phyloP scores from a whole-genome alignment of 1,284 basidiomycete species.

The Bjerkandera adusta region DNA sequence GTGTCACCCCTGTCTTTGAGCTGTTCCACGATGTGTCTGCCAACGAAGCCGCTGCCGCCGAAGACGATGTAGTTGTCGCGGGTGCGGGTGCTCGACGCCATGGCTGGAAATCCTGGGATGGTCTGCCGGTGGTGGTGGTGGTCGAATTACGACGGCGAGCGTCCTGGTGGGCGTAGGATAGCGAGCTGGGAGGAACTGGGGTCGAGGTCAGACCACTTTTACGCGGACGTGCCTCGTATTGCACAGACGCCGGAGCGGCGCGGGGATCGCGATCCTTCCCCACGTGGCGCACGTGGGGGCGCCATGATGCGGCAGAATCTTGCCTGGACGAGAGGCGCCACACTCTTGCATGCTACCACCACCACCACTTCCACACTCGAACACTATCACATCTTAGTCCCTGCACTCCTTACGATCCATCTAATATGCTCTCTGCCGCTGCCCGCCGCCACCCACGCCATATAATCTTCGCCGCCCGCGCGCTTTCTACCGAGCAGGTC shows the following conservation, averaged over 20 bases:
- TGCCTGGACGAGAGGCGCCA: neutral
- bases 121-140: neutral
- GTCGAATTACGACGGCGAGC: neutral
- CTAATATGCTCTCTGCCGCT: conserved; percentile 23
- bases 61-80: conserved; percentile 77
- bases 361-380: conserved; percentile 1
- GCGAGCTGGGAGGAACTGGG: neutral
- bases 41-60: conserved; percentile 91
- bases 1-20: conserved; percentile 77
- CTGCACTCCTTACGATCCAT: conserved; percentile 1
- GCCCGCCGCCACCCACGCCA: conserved; percentile 14
- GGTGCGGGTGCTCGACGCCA: conserved; percentile 22
- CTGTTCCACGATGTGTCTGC: conserved; percentile 85
- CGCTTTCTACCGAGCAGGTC: conserved; percentile 48
- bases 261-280: neutral
- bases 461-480: conserved; percentile 33
- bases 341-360: neutral
- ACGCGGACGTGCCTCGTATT: too few species aligned
- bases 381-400: conserved; percentile 5
- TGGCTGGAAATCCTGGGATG: conserved; percentile 10
- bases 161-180: neutral
- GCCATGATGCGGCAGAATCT: neutral
- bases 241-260: too few species aligned
- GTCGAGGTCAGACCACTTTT: conserved; percentile 12
- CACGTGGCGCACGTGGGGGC: conserved; percentile 1